Base-by-base conservation (phyloP, 1,284 basidiomycete genomes). In the Ganoderma meredithae region DNA sequence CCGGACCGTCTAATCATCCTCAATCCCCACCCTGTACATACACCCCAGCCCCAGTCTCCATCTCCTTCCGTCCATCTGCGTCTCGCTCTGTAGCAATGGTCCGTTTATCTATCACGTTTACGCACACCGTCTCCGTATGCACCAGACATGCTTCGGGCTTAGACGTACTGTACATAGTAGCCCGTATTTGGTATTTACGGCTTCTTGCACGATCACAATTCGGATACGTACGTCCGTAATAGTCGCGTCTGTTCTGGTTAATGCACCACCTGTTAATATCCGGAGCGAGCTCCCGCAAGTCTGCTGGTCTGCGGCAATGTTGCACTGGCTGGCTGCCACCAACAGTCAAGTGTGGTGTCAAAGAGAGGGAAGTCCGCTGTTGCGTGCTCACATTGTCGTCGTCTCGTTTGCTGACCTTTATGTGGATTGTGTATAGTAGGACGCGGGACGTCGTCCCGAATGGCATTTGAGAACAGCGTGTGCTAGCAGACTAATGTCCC, bases 161-260 rank as follows among this genome's bases (percentile, higher is more conserved):
- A 62, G 44, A 62, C 44, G 61, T 62, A 62, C n/a, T 47, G 61
- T 62, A 62, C 61, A 58, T 55, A 63, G 22, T 36, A 25, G 41
- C 13, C 12, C 41, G 12, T 43, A 43, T 17, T 13, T 15, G 17
- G 8, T 55, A 33, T 55, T 55, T 25, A 31, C 31, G 31, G 31
- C 31, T 31, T 31, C 31, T 31, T 2, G 31, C 31, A 31, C 27
- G 2, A 3, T 17, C n/a, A n/a, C n/a, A n/a, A n/a, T n/a, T n/a
- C n/a, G n/a, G 22, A 47, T 47, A 47, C 6, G 15, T 22, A 53
- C 15, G 25, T 53, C 52, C 17, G 52, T 53, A 31, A 55, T 55
- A 33, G 27, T 55, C 52, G 31, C 27, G 10, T 55, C 27, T 19
- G 27, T 55, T 19, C 52, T 55, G 52, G 52, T 33, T 55, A 55